A percentile compares a stretch with the other conserved stretches of the same genome.
Conservation (phyloP, 441 rosid species). For the Populus trichocarpa region DNA sequence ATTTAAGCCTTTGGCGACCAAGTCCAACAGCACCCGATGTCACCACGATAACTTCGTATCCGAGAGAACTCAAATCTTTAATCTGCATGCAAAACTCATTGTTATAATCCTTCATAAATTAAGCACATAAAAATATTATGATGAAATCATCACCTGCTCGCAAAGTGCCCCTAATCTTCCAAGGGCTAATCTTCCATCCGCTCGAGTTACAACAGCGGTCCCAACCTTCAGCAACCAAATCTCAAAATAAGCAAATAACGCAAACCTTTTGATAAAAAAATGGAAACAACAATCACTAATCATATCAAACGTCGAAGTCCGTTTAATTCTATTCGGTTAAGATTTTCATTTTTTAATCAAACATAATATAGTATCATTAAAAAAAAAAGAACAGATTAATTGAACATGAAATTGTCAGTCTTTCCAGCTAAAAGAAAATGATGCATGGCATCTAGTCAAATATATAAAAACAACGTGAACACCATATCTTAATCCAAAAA, state of each 20-base stretch:
- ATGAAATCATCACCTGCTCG: conserved; percentile 58
- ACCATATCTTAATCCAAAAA: not conserved
- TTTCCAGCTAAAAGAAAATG: not conserved
- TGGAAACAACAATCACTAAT: not conserved
- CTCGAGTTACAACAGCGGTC: conserved; percentile 93
- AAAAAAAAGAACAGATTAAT: not conserved
- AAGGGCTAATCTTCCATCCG: conserved; percentile 90
- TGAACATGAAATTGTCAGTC: not conserved
- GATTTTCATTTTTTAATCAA: not conserved
- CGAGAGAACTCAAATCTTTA: conserved; percentile 74
- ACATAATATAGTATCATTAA: no score
- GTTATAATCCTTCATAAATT: conserved; percentile 6
- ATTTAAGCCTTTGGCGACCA: conserved; percentile 94
- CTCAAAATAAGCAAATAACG: not conserved
- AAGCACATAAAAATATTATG: not conserved
- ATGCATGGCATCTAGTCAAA: not conserved
- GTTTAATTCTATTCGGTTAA: not conserved
- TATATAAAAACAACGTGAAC: not conserved
- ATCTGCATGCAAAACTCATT: conserved; percentile 44
- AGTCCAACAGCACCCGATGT: conserved; percentile 97
- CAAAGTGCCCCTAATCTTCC: conserved; percentile 92
- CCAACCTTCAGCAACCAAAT: conserved; percentile 61
- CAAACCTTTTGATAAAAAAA: no score
- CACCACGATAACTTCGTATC: conserved; percentile 86
- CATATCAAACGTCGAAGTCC: not conserved